Conservation (phyloP, 2,329 filamentous ascomycete species). For the Exophiala phaeomuriformis region DNA sequence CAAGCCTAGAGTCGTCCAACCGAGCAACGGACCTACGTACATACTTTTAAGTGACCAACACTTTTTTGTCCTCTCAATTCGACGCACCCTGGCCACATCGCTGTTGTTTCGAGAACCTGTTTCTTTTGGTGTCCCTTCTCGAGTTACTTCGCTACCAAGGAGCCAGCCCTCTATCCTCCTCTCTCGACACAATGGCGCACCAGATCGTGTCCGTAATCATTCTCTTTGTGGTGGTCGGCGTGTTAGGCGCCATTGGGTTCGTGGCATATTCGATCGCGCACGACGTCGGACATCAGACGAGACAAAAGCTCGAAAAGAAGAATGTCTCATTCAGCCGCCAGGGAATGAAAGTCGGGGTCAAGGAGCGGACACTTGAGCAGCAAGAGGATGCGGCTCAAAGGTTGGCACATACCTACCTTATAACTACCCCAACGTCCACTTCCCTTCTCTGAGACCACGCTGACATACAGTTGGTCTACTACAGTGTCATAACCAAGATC, state of each 20-base stretch:
- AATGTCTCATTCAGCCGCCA: constrained; percentile 54
- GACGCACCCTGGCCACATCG: too few species aligned
- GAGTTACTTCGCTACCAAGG: too few species aligned
- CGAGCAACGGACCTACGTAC: too few species aligned
- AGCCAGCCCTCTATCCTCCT: too few species aligned
- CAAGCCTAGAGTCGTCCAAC: too few species aligned
- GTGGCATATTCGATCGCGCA: constrained; percentile 52
- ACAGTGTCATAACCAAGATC: constrained; percentile 43
- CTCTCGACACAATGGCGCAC: constrained; percentile 20
- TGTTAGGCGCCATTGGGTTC: constrained; percentile 49
- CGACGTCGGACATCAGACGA: constrained; percentile 51
- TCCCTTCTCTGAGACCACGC: background rate
- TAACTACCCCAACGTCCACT: too few species aligned
- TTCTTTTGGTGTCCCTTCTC: too few species aligned
- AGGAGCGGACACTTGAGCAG: constrained; percentile 50
- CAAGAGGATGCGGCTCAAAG: constrained; percentile 55
- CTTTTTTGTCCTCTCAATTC: too few species aligned
- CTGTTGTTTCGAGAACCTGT: too few species aligned
- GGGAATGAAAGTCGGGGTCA: constrained; percentile 55
- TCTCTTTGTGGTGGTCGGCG: constrained; percentile 47
- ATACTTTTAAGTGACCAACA: too few species aligned
- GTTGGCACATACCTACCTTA: constrained; percentile 27
- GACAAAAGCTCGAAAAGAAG: constrained; percentile 57
- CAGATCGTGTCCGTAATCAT: constrained; percentile 50
- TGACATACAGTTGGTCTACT: background rate